Percentiles rank a stretch among this genome's conserved stretches.
phyloP scores from a whole-genome alignment of 495 filamentous ascomycete genomes.

The Melanomma pulvis-pyrius region DNA sequence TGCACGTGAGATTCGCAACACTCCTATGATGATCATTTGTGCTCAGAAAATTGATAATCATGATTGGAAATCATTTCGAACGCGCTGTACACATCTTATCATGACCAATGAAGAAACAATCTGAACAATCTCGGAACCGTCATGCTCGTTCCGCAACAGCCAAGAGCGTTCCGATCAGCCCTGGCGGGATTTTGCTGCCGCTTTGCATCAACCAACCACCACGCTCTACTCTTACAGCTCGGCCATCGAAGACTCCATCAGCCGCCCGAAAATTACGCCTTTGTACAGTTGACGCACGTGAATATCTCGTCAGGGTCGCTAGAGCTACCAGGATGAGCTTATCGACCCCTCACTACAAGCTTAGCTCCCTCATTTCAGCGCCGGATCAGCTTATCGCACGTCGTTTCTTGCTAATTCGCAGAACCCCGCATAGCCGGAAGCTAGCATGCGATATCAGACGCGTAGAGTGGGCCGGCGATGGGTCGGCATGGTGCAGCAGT shows the following conservation, averaged over 20 bases:
- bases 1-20: background rate
- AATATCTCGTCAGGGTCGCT: background rate
- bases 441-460: background rate
- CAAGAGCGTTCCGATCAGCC: background rate
- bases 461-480: background rate
- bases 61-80: background rate
- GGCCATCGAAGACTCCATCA: background rate
- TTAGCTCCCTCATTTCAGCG: background rate
- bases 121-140: background rate
- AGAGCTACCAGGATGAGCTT: background rate
- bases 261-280: background rate
- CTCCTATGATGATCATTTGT: background rate
- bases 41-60: background rate
- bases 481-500: constrained; percentile 12
- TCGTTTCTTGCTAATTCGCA: background rate
- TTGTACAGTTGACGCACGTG: background rate
- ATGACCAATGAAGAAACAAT: background rate
- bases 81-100: background rate
- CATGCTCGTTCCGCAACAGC: background rate
- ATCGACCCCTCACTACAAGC: constrained; percentile 1
- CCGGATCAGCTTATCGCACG: background rate
- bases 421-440: constrained; percentile 9
- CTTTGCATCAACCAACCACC: background rate
- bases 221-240: background rate
- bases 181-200: background rate